Percentiles rank a stretch among this genome's conserved stretches.
These are phyloP conservation scores for Didymella segeticola DNA, from an alignment of 2,329 filamentous ascomycete genomes.

Conservation along the genomic window DNA sequence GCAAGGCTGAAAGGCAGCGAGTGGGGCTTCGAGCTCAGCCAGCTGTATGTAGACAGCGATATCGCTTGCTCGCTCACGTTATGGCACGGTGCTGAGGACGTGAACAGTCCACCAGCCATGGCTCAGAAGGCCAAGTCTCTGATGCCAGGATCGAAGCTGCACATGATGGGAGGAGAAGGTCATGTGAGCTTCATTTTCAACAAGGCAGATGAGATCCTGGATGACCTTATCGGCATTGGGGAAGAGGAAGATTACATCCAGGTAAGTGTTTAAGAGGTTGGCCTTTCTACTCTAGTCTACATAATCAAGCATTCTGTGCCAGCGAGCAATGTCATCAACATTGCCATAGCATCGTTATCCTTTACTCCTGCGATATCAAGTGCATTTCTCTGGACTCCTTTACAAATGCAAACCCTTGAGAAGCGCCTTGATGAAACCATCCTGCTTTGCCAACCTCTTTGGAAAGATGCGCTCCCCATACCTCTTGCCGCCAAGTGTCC, in stretches of 20 bases:
- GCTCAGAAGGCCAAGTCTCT: conserved; percentile 31
- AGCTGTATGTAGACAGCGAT: conserved; percentile 29
- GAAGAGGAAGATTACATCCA: conserved; percentile 28
- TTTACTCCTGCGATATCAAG: too few relatives aligned
- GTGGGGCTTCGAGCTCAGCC: conserved; percentile 44
- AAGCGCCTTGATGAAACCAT: conserved; percentile 29
- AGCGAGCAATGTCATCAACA: background rate
- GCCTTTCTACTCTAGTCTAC: background rate
- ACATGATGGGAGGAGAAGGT: conserved; percentile 33
- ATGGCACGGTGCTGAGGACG: conserved; percentile 46
- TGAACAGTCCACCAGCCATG: conserved; percentile 35
- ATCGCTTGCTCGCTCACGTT: conserved; percentile 31
- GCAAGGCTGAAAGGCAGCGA: conserved; percentile 34
- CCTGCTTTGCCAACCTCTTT: conserved; percentile 27
- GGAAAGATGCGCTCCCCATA: conserved; percentile 22
- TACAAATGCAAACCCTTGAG: conserved; percentile 8
- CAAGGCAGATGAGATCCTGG: conserved; percentile 31
- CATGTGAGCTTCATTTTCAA: conserved; percentile 35
- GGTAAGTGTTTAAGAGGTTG: conserved; percentile 3
- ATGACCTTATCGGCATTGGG: conserved; percentile 25
- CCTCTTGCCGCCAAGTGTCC: conserved; percentile 13
- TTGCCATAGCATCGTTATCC: background rate
- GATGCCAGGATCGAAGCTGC: conserved; percentile 29
- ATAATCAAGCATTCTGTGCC: background rate
- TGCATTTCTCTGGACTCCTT: too few relatives aligned